Evolutionary conservation across 2,329 filamentous ascomycete genomes (phyloP).

Genomic region (Allantophomopsis cytisporea): DNA sequence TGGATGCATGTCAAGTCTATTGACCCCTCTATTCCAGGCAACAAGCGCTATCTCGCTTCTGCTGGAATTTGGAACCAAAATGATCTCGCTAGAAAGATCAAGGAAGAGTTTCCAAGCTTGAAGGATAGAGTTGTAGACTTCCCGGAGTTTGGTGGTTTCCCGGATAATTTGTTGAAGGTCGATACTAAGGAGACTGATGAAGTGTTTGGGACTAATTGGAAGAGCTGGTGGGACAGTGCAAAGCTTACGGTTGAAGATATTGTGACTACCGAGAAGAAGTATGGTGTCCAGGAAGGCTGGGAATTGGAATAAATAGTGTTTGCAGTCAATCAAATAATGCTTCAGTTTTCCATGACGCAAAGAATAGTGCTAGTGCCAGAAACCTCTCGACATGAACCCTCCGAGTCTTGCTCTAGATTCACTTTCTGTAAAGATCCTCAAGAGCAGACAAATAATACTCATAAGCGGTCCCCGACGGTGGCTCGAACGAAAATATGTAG

Average conservation of each 20-base stretch:
- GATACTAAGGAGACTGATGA: slow-evolving; percentile 3
- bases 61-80: not conserved
- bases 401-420: too few relatives aligned
- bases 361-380: too few relatives aligned
- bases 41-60: slow-evolving; percentile 2
- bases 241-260: slow-evolving; percentile 3
- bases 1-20: slow-evolving; percentile 1
- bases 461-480: slow-evolving; percentile 27
- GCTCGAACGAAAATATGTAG: slow-evolving; percentile 32
- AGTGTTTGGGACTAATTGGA: slow-evolving; percentile 2
- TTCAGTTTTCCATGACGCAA: too few relatives aligned
- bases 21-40: not conserved
- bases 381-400: too few relatives aligned
- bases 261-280: too few relatives aligned
- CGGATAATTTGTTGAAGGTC: slow-evolving; percentile 5
- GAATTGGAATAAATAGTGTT: too few relatives aligned
- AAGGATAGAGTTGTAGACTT: slow-evolving; percentile 26
- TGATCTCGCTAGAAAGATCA: slow-evolving; percentile 35
- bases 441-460: slow-evolving; percentile 2
- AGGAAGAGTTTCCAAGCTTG: slow-evolving; percentile 34
- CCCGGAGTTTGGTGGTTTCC: slow-evolving; percentile 1
- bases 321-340: too few relatives aligned
- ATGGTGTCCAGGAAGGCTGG: too few relatives aligned
- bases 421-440: too few relatives aligned
- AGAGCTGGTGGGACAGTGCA: slow-evolving; percentile 1